Percentiles rank a stretch among this genome's conserved stretches.
Evolutionary conservation across 2,329 filamentous ascomycete genomes (phyloP).

Genomic region (Clonostachys solani): DNA sequence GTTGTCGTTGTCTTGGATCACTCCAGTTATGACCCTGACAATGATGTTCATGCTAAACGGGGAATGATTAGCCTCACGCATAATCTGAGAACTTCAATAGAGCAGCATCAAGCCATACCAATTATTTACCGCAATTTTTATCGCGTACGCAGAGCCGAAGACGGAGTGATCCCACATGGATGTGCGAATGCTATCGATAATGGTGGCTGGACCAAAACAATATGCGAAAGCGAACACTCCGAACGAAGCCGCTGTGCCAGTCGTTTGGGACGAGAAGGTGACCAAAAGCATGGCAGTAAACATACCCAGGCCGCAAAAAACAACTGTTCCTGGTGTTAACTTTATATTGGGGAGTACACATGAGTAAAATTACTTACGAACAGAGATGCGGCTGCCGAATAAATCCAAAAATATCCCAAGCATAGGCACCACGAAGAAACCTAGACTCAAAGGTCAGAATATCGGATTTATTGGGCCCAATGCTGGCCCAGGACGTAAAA

Average conservation of each 20-base stretch:
- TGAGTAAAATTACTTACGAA: neutral
- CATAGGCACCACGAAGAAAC: constrained; percentile 48
- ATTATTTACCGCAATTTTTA: constrained; percentile 52
- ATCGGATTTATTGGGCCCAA: no score
- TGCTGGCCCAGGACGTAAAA: no score
- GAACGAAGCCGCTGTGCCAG: constrained; percentile 48
- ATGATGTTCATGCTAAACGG: constrained; percentile 43
- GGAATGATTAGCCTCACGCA: neutral
- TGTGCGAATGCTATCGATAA: constrained; percentile 49
- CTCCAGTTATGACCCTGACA: constrained; percentile 41
- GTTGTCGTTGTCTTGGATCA: constrained; percentile 44
- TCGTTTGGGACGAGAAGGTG: constrained; percentile 34
- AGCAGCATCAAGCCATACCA: constrained; percentile 1
- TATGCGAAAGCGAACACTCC: constrained; percentile 45
- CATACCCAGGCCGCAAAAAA: constrained; percentile 39
- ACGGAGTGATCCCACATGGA: constrained; percentile 46
- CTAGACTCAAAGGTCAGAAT: no score
- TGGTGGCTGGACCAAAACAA: constrained; percentile 41
- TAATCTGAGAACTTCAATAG: neutral
- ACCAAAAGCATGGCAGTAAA: constrained; percentile 42
- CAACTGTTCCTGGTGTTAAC: constrained; percentile 13
- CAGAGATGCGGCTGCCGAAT: constrained; percentile 39
- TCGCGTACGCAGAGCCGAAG: constrained; percentile 45
- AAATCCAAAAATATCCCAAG: constrained; percentile 47
- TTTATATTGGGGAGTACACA: neutral